A percentile compares a stretch with the other conserved stretches of the same genome.
Conservation (phyloP, 2,329 filamentous ascomycete species). For the Truncatella angustata region DNA sequence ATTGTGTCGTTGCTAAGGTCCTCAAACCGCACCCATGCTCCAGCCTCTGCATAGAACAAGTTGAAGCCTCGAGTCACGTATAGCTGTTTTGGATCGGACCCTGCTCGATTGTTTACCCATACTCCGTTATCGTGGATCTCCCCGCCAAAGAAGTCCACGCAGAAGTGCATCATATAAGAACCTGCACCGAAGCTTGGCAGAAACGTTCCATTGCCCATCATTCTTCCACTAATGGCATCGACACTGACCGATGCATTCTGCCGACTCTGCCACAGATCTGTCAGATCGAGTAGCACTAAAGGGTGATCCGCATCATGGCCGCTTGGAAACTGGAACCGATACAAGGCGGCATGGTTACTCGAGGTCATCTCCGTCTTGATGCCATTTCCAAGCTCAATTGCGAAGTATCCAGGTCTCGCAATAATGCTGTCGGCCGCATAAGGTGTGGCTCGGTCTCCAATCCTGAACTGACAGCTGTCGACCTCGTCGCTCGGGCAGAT, state of each 20-base stretch:
- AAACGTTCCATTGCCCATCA: constrained; percentile 58
- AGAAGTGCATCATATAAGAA: constrained; percentile 57
- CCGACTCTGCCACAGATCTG: constrained; percentile 54
- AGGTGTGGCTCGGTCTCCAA: constrained; percentile 40
- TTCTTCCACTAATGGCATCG: constrained; percentile 46
- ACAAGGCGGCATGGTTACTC: constrained; percentile 60
- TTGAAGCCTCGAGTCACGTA: constrained; percentile 40
- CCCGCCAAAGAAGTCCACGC: constrained; percentile 22
- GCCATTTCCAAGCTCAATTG: constrained; percentile 50
- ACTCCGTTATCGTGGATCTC: constrained; percentile 8
- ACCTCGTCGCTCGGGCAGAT: constrained; percentile 45
- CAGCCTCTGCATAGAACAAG: constrained; percentile 40
- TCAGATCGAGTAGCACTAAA: constrained; percentile 57
- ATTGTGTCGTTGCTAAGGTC: constrained; percentile 43
- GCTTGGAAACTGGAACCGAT: constrained; percentile 57
- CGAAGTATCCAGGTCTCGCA: constrained; percentile 56
- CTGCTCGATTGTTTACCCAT: constrained; percentile 33
- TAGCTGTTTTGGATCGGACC: constrained; percentile 34
- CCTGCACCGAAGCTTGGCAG: constrained; percentile 61
- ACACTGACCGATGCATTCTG: constrained; percentile 50
- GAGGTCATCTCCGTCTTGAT: constrained; percentile 59
- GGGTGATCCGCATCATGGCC: constrained; percentile 33
- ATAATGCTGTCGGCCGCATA: constrained; percentile 40
- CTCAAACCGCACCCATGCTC: constrained; percentile 57
- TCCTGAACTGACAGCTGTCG: constrained; percentile 54